Evolutionary conservation across 306 rosid genomes (phyloP).

Genomic region (Vicia faba): DNA sequence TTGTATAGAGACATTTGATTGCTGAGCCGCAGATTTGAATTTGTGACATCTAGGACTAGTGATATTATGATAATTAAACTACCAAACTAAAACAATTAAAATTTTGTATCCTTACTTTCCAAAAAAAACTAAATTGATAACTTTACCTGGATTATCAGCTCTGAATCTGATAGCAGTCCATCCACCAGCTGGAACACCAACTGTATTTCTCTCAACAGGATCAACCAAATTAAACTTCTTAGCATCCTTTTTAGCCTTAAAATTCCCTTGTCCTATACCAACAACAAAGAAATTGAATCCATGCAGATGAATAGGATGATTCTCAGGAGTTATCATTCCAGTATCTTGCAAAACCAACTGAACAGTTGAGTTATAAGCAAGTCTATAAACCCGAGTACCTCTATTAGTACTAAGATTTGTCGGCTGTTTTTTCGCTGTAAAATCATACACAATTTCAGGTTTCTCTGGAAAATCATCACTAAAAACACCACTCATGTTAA

Average conservation of each 20-base stretch:
- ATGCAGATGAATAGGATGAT: slow-evolving; percentile 86
- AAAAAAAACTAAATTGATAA: not conserved
- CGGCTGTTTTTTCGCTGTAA: slow-evolving; percentile 61
- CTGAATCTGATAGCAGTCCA: slow-evolving; percentile 82
- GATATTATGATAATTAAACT: no score
- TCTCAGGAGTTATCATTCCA: slow-evolving; percentile 77
- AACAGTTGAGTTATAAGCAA: slow-evolving; percentile 73
- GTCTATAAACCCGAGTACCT: slow-evolving; percentile 76
- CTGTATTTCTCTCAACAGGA: slow-evolving; percentile 85
- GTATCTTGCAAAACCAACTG: slow-evolving; percentile 82
- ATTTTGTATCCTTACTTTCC: not conserved
- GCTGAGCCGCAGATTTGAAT: no score
- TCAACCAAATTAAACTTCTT: slow-evolving; percentile 71
- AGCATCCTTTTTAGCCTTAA: slow-evolving; percentile 58
- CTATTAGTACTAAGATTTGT: slow-evolving; percentile 53
- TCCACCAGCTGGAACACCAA: slow-evolving; percentile 79
- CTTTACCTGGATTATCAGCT: slow-evolving; percentile 89
- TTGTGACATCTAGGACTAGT: no score
- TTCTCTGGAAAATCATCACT: slow-evolving; percentile 75
- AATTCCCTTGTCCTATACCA: slow-evolving; percentile 76
- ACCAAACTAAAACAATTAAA: no score
- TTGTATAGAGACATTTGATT: no score
- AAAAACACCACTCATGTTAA: slow-evolving; percentile 73
- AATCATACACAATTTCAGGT: slow-evolving; percentile 57
- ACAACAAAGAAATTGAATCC: slow-evolving; percentile 82